A percentile compares a stretch with the other conserved stretches of the same genome.
phyloP scores from a whole-genome alignment of 176 grass and related monocot genomes.

The Zea mays region Zm-B73-REFERENCE-NAM-5.0 NC_050104.1:14773501-14774000 shows the following conservation, averaged over 20 bases:
- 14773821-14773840: slow-evolving; percentile 11
- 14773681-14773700: background rate
- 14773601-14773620: slow-evolving; percentile 40
- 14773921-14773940: background rate
- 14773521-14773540: background rate
- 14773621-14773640: slow-evolving; percentile 78
- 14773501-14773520: background rate
- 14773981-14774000: background rate
- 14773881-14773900: slow-evolving; percentile 13
- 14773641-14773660: slow-evolving; percentile 74
- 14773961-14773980: background rate
- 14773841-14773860: background rate
- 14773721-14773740: background rate
- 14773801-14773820: background rate
- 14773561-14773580: background rate
- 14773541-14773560: background rate
- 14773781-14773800: slow-evolving; percentile 1
- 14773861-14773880: background rate
- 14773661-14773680: background rate
- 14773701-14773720: background rate
- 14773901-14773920: background rate
- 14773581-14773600: slow-evolving; percentile 35
- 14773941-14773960: background rate
- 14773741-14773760: background rate
- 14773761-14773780: slow-evolving; percentile 2